These are phyloP conservation scores for Erodium moschatum DNA, from an alignment of 441 rosid species.

Conservation along the genomic window DNA sequence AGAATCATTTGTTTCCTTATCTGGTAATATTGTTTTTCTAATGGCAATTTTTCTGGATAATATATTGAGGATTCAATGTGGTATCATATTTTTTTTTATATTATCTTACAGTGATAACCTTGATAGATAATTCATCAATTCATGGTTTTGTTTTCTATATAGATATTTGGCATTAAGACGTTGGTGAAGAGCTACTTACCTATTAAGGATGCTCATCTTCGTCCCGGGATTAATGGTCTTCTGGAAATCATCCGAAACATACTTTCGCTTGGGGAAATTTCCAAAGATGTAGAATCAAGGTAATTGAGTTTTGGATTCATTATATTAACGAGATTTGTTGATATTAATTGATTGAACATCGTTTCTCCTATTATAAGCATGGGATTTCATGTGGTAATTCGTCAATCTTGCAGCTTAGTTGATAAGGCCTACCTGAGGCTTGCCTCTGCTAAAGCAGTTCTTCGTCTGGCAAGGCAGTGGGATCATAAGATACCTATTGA, in stretches of 20 bases:
- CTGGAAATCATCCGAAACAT: conserved; percentile 54
- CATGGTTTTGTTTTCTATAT: conserved; percentile 14
- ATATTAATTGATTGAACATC: conserved; percentile 15
- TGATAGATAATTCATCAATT: conserved; percentile 1
- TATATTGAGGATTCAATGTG: neutral
- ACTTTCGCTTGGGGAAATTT: conserved; percentile 71
- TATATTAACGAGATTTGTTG: neutral
- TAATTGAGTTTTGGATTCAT: conserved; percentile 15
- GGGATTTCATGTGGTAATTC: conserved; percentile 22
- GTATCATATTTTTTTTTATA: neutral
- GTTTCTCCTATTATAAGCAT: conserved; percentile 14
- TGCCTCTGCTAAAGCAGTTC: conserved; percentile 89
- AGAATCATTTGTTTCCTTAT: neutral
- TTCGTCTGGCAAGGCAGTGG: conserved; percentile 87
- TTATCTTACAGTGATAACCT: too few relatives aligned
- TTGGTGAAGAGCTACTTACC: conserved; percentile 94
- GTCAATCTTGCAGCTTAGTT: conserved; percentile 52
- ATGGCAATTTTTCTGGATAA: too few relatives aligned
- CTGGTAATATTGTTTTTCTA: neutral
- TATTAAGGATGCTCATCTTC: conserved; percentile 88
- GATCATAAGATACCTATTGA: conserved; percentile 83
- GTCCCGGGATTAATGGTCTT: conserved; percentile 68
- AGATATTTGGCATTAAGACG: conserved; percentile 92
- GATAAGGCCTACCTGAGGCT: conserved; percentile 90
- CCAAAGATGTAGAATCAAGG: conserved; percentile 76